Conservation (phyloP, 176 grass and related monocot species). For the Lolium rigidum region DNA sequence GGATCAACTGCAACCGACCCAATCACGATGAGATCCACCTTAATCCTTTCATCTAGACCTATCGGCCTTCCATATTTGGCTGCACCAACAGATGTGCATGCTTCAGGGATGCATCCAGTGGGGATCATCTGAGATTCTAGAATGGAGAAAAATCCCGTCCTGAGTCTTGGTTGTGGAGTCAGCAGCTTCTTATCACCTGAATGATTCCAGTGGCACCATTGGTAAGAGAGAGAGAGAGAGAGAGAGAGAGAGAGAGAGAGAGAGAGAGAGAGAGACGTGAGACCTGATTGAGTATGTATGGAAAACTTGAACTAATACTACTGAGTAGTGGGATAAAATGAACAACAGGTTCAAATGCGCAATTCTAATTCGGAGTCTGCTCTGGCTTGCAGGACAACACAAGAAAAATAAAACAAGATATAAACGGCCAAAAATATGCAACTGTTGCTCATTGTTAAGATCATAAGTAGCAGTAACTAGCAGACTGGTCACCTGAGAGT, state of each 20-base stretch:
- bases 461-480: not conserved
- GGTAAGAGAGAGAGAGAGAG: no score
- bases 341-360: not conserved
- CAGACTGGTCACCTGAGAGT: constrained; percentile 61
- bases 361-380: not conserved
- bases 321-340: constrained; percentile 2
- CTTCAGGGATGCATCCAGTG: constrained; percentile 67
- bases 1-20: constrained; percentile 95
- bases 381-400: constrained; percentile 27
- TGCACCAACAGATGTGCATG: constrained; percentile 91
- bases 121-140: constrained; percentile 75
- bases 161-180: constrained; percentile 91
- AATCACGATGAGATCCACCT: constrained; percentile 87
- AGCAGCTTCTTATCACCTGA: constrained; percentile 81
- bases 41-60: constrained; percentile 73
- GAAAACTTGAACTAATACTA: not conserved
- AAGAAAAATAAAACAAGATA: not conserved
- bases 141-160: constrained; percentile 89
- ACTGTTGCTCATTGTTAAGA: not conserved
- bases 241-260: no score
- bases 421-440: not conserved
- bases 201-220: constrained; percentile 16
- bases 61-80: constrained; percentile 91
- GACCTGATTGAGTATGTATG: constrained; percentile 9
- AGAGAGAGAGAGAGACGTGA: not conserved